Evolutionary conservation across 2,329 filamentous ascomycete genomes (phyloP).

Genomic region (Dissoconium aciculare): DNA sequence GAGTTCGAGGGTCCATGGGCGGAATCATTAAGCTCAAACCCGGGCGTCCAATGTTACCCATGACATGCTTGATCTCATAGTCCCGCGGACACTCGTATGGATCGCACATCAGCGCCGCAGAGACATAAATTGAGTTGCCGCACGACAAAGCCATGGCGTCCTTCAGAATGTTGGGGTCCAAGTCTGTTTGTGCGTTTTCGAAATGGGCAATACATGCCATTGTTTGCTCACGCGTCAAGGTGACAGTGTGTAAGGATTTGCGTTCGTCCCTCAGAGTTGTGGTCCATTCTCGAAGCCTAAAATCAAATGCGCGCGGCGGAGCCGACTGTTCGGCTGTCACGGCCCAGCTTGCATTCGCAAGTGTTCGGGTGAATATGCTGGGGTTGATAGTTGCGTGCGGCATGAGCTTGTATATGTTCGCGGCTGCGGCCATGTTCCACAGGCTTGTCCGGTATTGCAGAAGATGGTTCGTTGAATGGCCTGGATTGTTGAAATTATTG

Average conservation of each 20-base stretch:
- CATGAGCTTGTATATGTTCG: neutral
- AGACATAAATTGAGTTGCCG: neutral
- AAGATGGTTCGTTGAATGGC: too few relatives aligned
- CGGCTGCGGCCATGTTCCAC: neutral
- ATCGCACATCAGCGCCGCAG: neutral
- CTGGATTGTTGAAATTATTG: neutral
- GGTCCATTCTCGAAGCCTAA: neutral
- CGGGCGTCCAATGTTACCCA: neutral
- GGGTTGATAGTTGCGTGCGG: neutral
- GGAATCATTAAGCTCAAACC: slow-evolving; percentile 1
- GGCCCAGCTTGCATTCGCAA: neutral
- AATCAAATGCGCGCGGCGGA: too few relatives aligned
- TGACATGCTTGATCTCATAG: neutral
- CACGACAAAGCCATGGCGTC: neutral
- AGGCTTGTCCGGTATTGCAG: neutral
- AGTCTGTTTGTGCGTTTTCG: neutral
- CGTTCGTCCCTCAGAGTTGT: neutral
- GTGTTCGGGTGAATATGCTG: neutral
- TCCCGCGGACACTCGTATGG: neutral
- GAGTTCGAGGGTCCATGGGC: neutral
- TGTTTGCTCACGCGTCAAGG: neutral
- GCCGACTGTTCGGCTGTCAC: too few relatives aligned
- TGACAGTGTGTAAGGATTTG: neutral
- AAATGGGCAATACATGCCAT: neutral
- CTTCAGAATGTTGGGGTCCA: neutral